phyloP scores from a whole-genome alignment of 2,329 filamentous ascomycete species.

The Colletotrichum abscissum region DNA sequence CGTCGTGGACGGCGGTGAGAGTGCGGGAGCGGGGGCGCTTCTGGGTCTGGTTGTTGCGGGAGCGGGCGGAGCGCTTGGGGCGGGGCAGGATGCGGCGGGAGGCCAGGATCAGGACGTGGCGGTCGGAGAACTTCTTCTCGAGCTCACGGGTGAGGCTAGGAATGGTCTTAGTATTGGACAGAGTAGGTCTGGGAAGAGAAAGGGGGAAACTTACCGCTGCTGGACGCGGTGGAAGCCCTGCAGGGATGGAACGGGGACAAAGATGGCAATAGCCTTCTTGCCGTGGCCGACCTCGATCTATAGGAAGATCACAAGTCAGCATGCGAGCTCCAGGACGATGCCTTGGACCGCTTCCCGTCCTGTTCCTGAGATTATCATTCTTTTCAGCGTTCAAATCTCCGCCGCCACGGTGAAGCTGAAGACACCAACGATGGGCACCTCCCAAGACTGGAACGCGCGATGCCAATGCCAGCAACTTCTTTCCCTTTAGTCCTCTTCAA shows the following conservation, averaged over 20 bases:
- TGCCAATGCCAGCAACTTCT: neutral
- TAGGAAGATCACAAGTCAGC: conserved; percentile 75
- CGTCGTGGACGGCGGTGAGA: conserved; percentile 98
- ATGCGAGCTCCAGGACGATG: conserved; percentile 79
- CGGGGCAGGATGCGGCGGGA: conserved; percentile 98
- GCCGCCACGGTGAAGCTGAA: conserved; percentile 32
- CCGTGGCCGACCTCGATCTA: conserved; percentile 99
- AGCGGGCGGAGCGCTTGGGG: conserved; percentile 97
- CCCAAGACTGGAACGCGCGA: neutral
- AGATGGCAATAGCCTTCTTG: conserved; percentile 99
- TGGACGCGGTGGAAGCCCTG: conserved; percentile 99
- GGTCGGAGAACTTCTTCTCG: conserved; percentile 99
- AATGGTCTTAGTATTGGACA: neutral
- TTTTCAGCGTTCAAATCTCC: conserved; percentile 39
- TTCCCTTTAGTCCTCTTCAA: neutral
- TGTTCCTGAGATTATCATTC: conserved; percentile 60
- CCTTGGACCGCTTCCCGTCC: conserved; percentile 82
- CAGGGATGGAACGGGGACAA: conserved; percentile 99
- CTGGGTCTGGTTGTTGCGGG: conserved; percentile 96
- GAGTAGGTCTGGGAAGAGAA: neutral
- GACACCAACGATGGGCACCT: neutral
- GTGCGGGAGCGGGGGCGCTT: conserved; percentile 98
- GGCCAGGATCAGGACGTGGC: conserved; percentile 98
- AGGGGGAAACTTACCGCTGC: conserved; percentile 83
- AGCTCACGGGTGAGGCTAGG: conserved; percentile 99